Base-by-base conservation (phyloP, 2,329 filamentous ascomycete genomes). In the Parascedosporium putredinis region DNA sequence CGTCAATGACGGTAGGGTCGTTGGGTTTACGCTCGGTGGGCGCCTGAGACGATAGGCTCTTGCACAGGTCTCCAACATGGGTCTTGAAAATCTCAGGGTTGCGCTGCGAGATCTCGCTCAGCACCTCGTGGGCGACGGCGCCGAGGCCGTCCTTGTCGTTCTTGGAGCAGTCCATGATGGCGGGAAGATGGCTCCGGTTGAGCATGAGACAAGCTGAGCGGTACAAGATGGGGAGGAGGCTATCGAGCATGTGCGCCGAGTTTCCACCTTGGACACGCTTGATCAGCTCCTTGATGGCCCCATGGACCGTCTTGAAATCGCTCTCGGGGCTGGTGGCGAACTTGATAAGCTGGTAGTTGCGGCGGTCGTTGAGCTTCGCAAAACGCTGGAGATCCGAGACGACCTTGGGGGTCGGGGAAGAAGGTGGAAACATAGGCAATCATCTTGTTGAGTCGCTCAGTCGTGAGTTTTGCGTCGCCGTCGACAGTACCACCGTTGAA, bases 81-180 rank as follows among this genome's bases (percentile, higher is more conserved):
- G 88, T 86, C 61, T 93, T 91, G 69, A 98, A 89, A 7, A 97
- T 81, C 52, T 91, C 86, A 0, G 93, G 90, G 55, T 93, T 93
- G 43, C 82, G 80, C 49, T 87, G 83, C 0, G 93, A 97, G 25
- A 97, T 95, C 61, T 96, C 87, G 59, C 88, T 91, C 45, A 97
- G 75, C 49, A 97, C 76, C 60, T 95, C 87, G 60, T 96, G 89
- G 2, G 93, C 91, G 12, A 86, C 81, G 18, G 78, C 71, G 5
- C 85, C 87, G 45, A 96, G 73, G 0, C 83, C 84, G 45, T 86
- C 81, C 59, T 90, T 84, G 60, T 96, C 85, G 8, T 81, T 90
- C 59, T 88, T 84, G 9, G 90, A 89, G 59, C 84, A 86, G 51
- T 89, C 84, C 71, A 97, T 87, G 54, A 97, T 91, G 0, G 88